These are phyloP conservation scores for Porogramme epimiltina DNA, from an alignment of 1,284 basidiomycete species.

Conservation along the genomic window DNA sequence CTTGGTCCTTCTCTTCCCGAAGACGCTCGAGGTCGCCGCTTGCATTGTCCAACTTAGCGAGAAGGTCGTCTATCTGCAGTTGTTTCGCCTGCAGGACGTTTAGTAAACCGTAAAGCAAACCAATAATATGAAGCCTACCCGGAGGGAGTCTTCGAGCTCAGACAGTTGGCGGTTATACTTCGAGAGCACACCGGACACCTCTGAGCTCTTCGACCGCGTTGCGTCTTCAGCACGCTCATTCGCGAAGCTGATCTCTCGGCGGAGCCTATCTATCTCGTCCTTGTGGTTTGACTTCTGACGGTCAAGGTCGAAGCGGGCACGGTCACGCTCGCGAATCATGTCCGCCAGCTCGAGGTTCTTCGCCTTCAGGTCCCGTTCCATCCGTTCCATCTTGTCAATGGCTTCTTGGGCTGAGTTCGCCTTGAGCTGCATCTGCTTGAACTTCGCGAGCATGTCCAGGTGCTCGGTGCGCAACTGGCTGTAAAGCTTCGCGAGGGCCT, in stretches of 20 bases:
- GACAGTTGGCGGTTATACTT: constrained; percentile 97
- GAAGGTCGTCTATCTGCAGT: constrained; percentile 90
- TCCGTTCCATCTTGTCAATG: constrained; percentile 98
- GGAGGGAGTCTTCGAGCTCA: constrained; percentile 92
- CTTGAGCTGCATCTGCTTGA: constrained; percentile 97
- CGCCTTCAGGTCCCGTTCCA: constrained; percentile 97
- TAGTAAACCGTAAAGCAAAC: constrained; percentile 12
- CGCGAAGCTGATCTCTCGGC: constrained; percentile 94
- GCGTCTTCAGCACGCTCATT: constrained; percentile 98
- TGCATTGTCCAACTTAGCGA: constrained; percentile 78
- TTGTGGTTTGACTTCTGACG: constrained; percentile 93
- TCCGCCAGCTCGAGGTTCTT: constrained; percentile 99
- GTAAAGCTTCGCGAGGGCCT: constrained; percentile 97
- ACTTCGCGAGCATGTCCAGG: constrained; percentile 95
- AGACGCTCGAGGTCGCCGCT: constrained; percentile 77
- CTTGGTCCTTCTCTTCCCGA: constrained; percentile 96
- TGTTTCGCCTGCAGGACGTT: constrained; percentile 73
- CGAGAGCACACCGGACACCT: constrained; percentile 85
- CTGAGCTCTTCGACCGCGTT: constrained; percentile 88
- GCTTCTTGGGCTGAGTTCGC: constrained; percentile 99
- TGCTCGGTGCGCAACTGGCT: constrained; percentile 97
- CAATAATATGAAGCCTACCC: constrained; percentile 54
- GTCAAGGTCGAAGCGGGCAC: constrained; percentile 97
- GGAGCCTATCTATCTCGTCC: constrained; percentile 92
- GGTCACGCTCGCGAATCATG: constrained; percentile 97